phyloP scores from a whole-genome alignment of 1,139 yeast genomes.

The Meyerozyma smithsonii region DNA sequence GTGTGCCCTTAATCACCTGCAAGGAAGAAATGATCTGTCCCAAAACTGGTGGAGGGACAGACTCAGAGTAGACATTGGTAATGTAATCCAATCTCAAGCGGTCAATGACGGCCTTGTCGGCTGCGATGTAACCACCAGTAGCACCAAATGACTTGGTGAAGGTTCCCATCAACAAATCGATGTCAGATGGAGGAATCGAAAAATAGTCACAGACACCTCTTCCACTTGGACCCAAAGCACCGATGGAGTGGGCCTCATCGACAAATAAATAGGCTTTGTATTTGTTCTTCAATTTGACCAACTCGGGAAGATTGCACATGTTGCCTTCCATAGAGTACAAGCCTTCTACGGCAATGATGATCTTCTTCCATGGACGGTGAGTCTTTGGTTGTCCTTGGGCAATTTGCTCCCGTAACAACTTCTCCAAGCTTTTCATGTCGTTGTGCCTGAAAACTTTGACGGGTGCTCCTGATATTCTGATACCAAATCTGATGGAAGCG shows the following conservation, averaged over 20 bases:
- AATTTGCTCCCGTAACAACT: slow-evolving; percentile 76
- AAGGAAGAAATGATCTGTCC: slow-evolving; percentile 84
- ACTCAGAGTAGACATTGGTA: slow-evolving; percentile 75
- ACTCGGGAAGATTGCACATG: slow-evolving; percentile 75
- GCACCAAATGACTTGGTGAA: slow-evolving; percentile 97
- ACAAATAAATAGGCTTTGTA: slow-evolving; percentile 88
- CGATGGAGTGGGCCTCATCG: slow-evolving; percentile 98
- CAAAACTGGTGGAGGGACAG: slow-evolving; percentile 85
- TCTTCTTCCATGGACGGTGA: slow-evolving; percentile 97
- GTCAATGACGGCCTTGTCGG: slow-evolving; percentile 62
- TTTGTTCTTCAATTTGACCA: slow-evolving; percentile 72
- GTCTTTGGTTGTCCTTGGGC: slow-evolving; percentile 96
- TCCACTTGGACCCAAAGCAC: slow-evolving; percentile 93
- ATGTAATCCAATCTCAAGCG: slow-evolving; percentile 69
- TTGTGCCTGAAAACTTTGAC: slow-evolving; percentile 92
- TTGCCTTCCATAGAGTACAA: slow-evolving; percentile 98
- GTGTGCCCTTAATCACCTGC: slow-evolving; percentile 70
- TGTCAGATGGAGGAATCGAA: slow-evolving; percentile 64
- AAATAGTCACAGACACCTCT: slow-evolving; percentile 95
- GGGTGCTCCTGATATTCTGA: slow-evolving; percentile 87
- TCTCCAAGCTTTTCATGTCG: slow-evolving; percentile 79
- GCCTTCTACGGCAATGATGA: slow-evolving; percentile 91
- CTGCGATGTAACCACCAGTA: slow-evolving; percentile 95
- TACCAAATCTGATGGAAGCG: slow-evolving; percentile 93
- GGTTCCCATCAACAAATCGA: slow-evolving; percentile 95